Conservation (phyloP, 768 basidiomycete species). For the Hydnum rufescens region DNA sequence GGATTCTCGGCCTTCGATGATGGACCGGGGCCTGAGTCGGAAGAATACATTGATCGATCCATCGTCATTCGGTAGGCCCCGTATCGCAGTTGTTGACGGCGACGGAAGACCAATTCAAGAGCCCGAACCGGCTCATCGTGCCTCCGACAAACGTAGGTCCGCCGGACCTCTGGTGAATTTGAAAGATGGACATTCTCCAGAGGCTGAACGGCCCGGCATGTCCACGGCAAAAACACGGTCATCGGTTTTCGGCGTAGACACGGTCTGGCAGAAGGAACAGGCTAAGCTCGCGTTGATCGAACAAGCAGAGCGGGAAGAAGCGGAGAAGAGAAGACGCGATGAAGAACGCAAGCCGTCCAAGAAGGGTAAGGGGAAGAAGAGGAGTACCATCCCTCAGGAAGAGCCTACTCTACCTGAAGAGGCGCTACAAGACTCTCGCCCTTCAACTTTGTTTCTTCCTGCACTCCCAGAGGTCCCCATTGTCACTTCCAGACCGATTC, state of each 20-base stretch:
- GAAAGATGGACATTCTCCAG: neutral
- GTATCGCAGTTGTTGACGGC: neutral
- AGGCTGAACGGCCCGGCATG: neutral
- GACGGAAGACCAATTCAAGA: neutral
- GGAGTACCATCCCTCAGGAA: neutral
- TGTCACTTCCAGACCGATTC: neutral
- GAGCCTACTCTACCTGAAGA: neutral
- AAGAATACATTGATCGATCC: slow-evolving; percentile 1
- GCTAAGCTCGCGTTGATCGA: slow-evolving; percentile 62
- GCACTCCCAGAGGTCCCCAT: neutral
- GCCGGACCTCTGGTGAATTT: neutral
- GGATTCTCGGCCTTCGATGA: slow-evolving; percentile 83
- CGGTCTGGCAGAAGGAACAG: slow-evolving; percentile 82
- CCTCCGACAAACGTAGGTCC: neutral
- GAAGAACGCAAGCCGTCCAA: neutral
- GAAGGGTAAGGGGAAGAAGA: neutral
- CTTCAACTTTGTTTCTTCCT: neutral
- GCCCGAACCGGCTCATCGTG: neutral
- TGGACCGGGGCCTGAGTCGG: slow-evolving; percentile 32
- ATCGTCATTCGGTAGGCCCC: neutral
- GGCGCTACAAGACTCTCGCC: neutral
- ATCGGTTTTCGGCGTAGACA: slow-evolving; percentile 43
- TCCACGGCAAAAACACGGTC: neutral
- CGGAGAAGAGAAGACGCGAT: neutral
- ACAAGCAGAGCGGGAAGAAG: slow-evolving; percentile 36